Base-by-base conservation (phyloP, 768 basidiomycete species). In the Lentinus brumalis region DNA sequence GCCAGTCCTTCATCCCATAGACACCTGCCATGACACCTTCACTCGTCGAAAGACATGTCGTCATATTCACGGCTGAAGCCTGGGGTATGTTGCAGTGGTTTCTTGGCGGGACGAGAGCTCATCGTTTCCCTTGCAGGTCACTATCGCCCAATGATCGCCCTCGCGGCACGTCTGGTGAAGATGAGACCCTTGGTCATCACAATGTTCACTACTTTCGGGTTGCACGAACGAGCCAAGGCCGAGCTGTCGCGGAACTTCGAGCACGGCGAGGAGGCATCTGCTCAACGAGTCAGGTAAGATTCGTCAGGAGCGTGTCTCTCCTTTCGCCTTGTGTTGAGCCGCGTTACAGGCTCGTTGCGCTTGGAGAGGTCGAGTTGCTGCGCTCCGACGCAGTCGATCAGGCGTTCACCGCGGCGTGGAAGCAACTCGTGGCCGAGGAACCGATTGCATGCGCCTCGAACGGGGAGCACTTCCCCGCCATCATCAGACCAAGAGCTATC, bases 391-490 rank as follows among this genome's bases (percentile, higher is more conserved):
- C 31, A 18, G 30, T 50, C 30, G 64, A 68, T 26, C 35, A 30
- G n/a, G 16, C 50, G 11, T 66, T 66, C 56, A 51, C 42, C 15
- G 18, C 44, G 29, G 56, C 56, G 1, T 68, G 64, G 56, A 44
- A 35, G 21, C 18, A 7, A 14, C 61, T 68, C 14, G 47, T 63
- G 4, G 40, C 50, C 15, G 58, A 42, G 2, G 14, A 50, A 12
- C 38, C 54, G 3, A 15, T 62, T 8, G 40, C 40, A 35, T 68
- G 67, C 54, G 38, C 32, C 9, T 32, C 59, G 31, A 64, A 55
- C 4, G 47, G 40, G 4, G 40, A 16, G 26, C 18, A 38, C 16
- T 53, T 50, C 30, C 29, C 40, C 3, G 12, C 63, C 3, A 5
- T 63, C 5, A 56, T 54, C 1, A 61, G 40, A 26, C 68, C 68